These are phyloP conservation scores for Amphirosellinia nigrospora DNA, from an alignment of 495 filamentous ascomycete genomes.

Conservation along the genomic window DNA sequence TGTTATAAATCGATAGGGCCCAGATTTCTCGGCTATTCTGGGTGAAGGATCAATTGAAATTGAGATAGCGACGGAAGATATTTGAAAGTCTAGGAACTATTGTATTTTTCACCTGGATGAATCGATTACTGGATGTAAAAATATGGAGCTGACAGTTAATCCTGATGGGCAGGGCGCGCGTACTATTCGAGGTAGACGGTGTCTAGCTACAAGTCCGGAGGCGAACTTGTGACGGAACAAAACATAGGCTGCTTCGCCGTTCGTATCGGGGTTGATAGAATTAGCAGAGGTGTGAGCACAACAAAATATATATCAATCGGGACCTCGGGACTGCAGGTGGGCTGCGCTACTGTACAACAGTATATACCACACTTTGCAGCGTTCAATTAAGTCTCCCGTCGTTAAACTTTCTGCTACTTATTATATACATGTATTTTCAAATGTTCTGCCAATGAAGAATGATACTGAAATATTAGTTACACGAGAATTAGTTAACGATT, in stretches of 20 bases:
- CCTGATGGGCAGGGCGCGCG: neutral
- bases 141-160: neutral
- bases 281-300: constrained; percentile 12
- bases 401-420: neutral
- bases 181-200: neutral
- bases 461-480: neutral
- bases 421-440: neutral
- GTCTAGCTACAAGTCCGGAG: neutral
- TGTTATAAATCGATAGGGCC: constrained; percentile 9
- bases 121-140: neutral
- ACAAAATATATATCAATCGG: constrained; percentile 8
- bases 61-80: neutral
- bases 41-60: constrained; percentile 20
- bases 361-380: neutral
- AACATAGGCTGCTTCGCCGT: neutral
- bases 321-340: constrained; percentile 3
- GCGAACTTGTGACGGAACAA: constrained; percentile 5
- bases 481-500: neutral
- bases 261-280: neutral
- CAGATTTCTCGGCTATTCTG: constrained; percentile 22
- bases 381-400: neutral
- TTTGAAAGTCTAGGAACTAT: neutral
- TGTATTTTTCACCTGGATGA: neutral
- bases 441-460: neutral
- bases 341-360: neutral